Conservation (phyloP, 495 filamentous ascomycete species). For the Lasiosphaeria ovina region DNA sequence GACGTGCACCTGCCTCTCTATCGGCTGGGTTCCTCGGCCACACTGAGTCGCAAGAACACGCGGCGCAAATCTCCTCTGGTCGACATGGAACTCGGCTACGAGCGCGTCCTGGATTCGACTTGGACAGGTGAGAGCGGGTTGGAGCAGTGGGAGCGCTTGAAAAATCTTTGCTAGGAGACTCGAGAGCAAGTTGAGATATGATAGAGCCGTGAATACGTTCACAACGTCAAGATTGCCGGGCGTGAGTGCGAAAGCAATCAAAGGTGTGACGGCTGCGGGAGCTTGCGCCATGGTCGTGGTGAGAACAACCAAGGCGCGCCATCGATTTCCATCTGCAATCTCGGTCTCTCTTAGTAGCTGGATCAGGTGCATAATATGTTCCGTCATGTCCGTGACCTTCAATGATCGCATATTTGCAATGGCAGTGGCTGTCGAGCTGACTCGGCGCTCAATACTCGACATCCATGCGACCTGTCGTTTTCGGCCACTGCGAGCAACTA, state of each 20-base stretch:
- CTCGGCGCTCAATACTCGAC: conserved; percentile 13
- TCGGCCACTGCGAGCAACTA: conserved; percentile 34
- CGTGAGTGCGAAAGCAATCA: conserved; percentile 38
- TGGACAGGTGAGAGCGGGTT: conserved; percentile 55
- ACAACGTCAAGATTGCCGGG: conserved; percentile 42
- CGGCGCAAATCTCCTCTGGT: not conserved
- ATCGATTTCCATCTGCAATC: conserved; percentile 28
- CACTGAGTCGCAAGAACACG: too few species aligned
- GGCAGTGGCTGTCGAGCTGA: conserved; percentile 31
- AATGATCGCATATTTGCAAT: conserved; percentile 40
- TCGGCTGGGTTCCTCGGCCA: too few species aligned
- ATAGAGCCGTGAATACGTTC: conserved; percentile 55
- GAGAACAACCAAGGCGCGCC: conserved; percentile 16
- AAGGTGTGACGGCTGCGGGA: conserved; percentile 42
- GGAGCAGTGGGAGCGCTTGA: conserved; percentile 50
- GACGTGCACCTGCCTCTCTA: not conserved
- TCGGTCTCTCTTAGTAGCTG: conserved; percentile 37
- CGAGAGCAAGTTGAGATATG: conserved; percentile 56
- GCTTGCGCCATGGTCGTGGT: conserved; percentile 43
- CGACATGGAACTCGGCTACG: conserved; percentile 29
- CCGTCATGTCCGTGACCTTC: conserved; percentile 36
- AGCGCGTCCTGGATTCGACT: conserved; percentile 56
- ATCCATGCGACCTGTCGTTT: not conserved
- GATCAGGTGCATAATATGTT: conserved; percentile 26
- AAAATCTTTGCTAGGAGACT: conserved; percentile 54